A percentile compares a stretch with the other conserved stretches of the same genome.
phyloP scores from a whole-genome alignment of 768 basidiomycete genomes.

The Phaffia australis region DNA sequence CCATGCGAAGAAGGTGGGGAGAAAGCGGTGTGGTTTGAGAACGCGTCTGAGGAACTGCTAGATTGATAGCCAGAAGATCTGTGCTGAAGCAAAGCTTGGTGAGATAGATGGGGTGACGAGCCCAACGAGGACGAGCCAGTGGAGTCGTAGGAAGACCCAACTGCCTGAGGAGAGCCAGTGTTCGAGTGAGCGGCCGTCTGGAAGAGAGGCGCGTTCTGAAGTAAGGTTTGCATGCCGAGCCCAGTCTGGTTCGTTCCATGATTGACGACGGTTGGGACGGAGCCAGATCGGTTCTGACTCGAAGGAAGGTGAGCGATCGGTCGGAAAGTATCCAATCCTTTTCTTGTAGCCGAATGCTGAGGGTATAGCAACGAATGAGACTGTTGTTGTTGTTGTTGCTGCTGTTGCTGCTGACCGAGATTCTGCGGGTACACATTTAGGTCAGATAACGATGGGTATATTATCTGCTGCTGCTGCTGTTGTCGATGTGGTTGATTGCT shows the following conservation, averaged over 20 bases:
- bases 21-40: neutral
- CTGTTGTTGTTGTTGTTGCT: neutral
- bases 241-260: neutral
- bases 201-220: neutral
- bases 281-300: neutral
- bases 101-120: slow-evolving; percentile 5
- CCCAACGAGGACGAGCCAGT: neutral
- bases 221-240: slow-evolving; percentile 15
- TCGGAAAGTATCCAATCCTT: slow-evolving; percentile 6
- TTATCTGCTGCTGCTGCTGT: neutral
- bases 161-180: neutral
- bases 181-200: neutral
- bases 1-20: neutral
- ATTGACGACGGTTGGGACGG: neutral
- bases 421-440: too few relatives aligned
- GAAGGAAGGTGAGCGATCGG: slow-evolving; percentile 23
- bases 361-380: neutral
- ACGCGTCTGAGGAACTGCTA: neutral
- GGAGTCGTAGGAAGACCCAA: neutral
- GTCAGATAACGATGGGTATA: too few relatives aligned
- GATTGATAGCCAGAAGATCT: slow-evolving; percentile 5
- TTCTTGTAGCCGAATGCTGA: slow-evolving; percentile 3
- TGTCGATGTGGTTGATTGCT: slow-evolving; percentile 16
- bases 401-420: too few relatives aligned
- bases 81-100: neutral